phyloP scores from a whole-genome alignment of 257 asterid genomes.

The Fraxinus excelsior region DNA sequence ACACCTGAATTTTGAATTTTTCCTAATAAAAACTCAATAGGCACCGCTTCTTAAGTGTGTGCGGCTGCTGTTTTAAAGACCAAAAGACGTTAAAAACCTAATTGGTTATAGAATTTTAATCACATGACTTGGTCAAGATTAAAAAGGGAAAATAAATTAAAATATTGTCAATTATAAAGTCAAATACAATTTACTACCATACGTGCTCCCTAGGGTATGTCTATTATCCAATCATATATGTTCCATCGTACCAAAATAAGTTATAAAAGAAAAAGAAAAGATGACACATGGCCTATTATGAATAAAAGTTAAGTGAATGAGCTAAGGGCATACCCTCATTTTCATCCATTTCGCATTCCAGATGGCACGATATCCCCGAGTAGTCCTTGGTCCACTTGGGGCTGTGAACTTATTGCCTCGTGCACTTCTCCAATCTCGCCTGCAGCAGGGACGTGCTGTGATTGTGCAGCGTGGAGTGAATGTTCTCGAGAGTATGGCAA shows the following conservation, averaged over 20 bases:
- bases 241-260: not conserved
- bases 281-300: not conserved
- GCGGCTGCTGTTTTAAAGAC: too few species aligned
- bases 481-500: constrained; percentile 38
- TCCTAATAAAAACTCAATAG: too few species aligned
- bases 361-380: constrained; percentile 85
- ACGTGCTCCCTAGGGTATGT: not conserved
- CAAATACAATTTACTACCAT: not conserved
- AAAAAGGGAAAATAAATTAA: too few species aligned
- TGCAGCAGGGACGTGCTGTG: constrained; percentile 19
- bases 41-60: too few species aligned
- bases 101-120: too few species aligned
- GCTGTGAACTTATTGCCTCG: constrained; percentile 23
- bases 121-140: too few species aligned
- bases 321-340: constrained; percentile 25
- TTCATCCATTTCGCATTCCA: constrained; percentile 48
- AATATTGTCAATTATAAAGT: too few species aligned
- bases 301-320: not conserved
- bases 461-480: constrained; percentile 21
- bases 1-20: too few species aligned
- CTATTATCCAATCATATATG: not conserved
- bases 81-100: too few species aligned
- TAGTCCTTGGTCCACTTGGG: constrained; percentile 57
- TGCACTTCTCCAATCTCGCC: constrained; percentile 22
- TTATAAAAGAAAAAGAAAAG: not conserved